A percentile compares a stretch with the other conserved stretches of the same genome.
Evolutionary conservation across 2,329 filamentous ascomycete genomes (phyloP).

Genomic region (Scedosporium minutisporum): DNA sequence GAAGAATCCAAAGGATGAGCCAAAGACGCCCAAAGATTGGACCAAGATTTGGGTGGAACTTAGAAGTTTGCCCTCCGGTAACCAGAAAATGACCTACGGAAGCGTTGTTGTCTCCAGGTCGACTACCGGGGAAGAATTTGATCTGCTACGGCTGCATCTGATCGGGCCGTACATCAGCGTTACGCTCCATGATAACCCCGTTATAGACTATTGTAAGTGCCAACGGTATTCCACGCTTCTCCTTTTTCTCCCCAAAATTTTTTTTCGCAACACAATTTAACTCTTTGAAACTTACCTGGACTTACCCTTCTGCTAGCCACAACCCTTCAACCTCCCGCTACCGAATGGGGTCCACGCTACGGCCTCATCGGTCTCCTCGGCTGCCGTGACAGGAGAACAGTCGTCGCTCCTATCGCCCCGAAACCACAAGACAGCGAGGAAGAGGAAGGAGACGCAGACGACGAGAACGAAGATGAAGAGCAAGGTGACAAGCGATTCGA

Average conservation of each 20-base stretch:
- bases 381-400: neutral
- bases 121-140: neutral
- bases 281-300: too few relatives aligned
- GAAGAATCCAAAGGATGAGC: neutral
- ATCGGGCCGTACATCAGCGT: neutral
- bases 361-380: neutral
- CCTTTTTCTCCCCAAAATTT: neutral
- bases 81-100: neutral
- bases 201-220: neutral
- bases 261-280: neutral
- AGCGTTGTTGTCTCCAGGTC: neutral
- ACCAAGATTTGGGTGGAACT: neutral
- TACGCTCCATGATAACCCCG: neutral
- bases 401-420: neutral
- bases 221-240: neutral
- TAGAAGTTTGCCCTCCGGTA: neutral
- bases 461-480: neutral
- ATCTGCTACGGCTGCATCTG: neutral
- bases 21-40: neutral
- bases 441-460: neutral
- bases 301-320: neutral
- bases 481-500: too few relatives aligned
- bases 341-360: neutral
- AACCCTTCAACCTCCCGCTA: neutral
- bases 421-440: too few relatives aligned